Percentiles rank a stretch among this genome's conserved stretches.
phyloP scores from a whole-genome alignment of 768 basidiomycete genomes.

The Boletellus ananiceps region DNA sequence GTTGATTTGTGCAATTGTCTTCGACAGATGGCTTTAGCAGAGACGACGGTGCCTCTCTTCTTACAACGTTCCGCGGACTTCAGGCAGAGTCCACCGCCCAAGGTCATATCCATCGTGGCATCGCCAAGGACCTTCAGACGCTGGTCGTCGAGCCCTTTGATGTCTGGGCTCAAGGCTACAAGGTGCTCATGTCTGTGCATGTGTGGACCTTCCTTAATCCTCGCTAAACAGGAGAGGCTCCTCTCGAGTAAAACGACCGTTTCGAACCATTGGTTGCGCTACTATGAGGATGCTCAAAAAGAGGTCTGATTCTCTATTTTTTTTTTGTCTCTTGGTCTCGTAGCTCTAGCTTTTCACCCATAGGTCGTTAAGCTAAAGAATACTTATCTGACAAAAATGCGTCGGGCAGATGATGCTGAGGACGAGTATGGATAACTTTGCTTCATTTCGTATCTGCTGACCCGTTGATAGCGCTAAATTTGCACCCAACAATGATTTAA shows the following conservation, averaged over 20 bases:
- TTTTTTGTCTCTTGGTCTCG: not conserved
- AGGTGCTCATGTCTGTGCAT: constrained; percentile 36
- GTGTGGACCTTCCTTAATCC: constrained; percentile 11
- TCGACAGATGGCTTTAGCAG: constrained; percentile 61
- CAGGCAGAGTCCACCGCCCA: constrained; percentile 68
- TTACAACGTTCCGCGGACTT: constrained; percentile 75
- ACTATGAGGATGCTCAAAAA: constrained; percentile 64
- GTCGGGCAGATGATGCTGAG: constrained; percentile 86
- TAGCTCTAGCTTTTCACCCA: constrained; percentile 7
- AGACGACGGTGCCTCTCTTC: constrained; percentile 83
- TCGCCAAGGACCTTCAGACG: constrained; percentile 70
- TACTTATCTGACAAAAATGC: constrained; percentile 70
- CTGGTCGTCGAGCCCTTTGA: constrained; percentile 79
- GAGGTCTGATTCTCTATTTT: constrained; percentile 43
- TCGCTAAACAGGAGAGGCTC: constrained; percentile 51
- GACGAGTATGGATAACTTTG: constrained; percentile 67
- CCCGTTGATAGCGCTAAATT: constrained; percentile 67
- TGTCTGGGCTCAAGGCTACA: constrained; percentile 72
- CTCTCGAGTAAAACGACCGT: constrained; percentile 52
- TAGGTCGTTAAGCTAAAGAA: constrained; percentile 65
- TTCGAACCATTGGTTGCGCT: constrained; percentile 61
- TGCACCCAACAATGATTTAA: constrained; percentile 60
- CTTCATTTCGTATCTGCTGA: constrained; percentile 1
- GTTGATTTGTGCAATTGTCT: constrained; percentile 7
- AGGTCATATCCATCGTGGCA: constrained; percentile 66